A percentile compares a stretch with the other conserved stretches of the same genome.
Evolutionary conservation across 2,329 filamentous ascomycete genomes (phyloP).

Genomic region (Hymenoscyphus linearis): DNA sequence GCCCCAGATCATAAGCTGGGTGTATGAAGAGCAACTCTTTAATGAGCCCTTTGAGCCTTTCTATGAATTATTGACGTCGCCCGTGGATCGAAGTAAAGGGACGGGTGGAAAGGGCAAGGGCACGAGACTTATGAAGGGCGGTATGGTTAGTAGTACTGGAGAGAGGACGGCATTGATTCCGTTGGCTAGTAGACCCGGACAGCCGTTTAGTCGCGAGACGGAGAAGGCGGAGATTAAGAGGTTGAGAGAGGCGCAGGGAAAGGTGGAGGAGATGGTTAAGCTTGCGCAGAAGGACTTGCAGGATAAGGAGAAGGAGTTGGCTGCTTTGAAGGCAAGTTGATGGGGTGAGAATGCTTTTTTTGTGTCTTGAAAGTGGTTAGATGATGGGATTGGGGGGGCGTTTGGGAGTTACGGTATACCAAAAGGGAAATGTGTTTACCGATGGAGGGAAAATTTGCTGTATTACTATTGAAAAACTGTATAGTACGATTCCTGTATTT

Average conservation of each 20-base stretch:
- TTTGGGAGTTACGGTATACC: background rate
- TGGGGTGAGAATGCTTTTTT: background rate
- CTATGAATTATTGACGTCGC: conserved; percentile 77
- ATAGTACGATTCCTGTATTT: no score
- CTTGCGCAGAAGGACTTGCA: conserved; percentile 21
- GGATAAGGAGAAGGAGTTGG: conserved; percentile 24
- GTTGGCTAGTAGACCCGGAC: conserved; percentile 56
- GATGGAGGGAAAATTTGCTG: no score
- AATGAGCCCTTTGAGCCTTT: conserved; percentile 94
- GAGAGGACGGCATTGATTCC: conserved; percentile 73
- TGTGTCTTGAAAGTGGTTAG: background rate
- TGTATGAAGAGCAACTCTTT: conserved; percentile 92
- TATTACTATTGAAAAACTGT: no score
- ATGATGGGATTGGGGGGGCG: no score
- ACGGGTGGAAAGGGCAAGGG: conserved; percentile 49
- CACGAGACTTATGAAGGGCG: conserved; percentile 42
- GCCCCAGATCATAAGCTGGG: conserved; percentile 69
- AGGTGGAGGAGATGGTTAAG: conserved; percentile 46
- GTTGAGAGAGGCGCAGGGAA: conserved; percentile 57
- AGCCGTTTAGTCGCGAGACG: conserved; percentile 68
- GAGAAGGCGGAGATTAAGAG: conserved; percentile 59
- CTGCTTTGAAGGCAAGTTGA: conserved; percentile 14
- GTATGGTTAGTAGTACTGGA: conserved; percentile 38
- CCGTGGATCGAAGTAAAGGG: conserved; percentile 45
- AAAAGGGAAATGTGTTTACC: no score